phyloP scores from a whole-genome alignment of 768 basidiomycete genomes.

The Macrolepiota fuliginosa region DNA sequence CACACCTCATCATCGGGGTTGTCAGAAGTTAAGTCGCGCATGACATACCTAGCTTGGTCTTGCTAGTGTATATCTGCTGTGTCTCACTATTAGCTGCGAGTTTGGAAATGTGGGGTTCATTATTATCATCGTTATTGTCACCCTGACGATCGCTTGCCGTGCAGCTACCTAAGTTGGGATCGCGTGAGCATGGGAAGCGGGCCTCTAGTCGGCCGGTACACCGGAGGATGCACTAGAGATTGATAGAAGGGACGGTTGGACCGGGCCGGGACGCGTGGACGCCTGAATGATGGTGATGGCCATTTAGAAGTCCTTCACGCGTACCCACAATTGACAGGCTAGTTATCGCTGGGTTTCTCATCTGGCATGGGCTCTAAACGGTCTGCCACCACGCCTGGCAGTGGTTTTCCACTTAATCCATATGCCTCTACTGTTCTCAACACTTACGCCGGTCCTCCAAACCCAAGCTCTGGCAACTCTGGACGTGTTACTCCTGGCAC shows the following conservation, averaged over 20 bases:
- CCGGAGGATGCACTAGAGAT: not conserved
- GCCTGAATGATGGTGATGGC: no score
- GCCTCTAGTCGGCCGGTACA: no score
- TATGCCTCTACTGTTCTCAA: not conserved
- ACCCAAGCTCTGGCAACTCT: not conserved
- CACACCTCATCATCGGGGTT: no score
- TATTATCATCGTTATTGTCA: no score
- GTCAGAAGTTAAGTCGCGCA: no score
- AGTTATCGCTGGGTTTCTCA: not conserved
- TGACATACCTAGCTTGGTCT: no score
- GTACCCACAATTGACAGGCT: not conserved
- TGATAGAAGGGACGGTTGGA: not conserved
- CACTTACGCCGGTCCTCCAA: not conserved
- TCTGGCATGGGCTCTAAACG: constrained; percentile 6
- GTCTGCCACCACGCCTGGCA: not conserved
- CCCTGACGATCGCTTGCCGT: no score
- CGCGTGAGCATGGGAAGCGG: no score
- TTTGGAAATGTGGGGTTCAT: no score
- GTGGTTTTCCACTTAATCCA: not conserved
- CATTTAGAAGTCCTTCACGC: not conserved
- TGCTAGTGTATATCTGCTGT: no score
- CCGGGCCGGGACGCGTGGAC: constrained; percentile 1
- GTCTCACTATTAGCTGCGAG: no score
- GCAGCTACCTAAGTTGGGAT: no score
- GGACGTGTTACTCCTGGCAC: not conserved